Base-by-base conservation (phyloP, 2,329 filamentous ascomycete genomes). In the Paramyrothecium sp. region DNA sequence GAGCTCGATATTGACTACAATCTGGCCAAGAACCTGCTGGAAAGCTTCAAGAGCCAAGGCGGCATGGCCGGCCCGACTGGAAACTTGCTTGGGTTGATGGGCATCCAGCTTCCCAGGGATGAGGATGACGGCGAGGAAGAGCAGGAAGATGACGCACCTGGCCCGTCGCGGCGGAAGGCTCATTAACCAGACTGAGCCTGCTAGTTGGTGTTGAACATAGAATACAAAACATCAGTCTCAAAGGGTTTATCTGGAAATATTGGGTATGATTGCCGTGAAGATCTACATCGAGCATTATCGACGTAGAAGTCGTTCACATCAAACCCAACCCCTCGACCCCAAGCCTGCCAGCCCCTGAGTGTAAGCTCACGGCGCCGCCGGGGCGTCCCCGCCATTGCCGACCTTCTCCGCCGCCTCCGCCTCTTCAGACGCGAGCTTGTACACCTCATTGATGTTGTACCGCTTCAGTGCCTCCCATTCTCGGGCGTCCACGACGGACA, bases 11-110 rank as follows among this genome's bases (percentile, higher is more conserved):
- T 95, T 26, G 91, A 98, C 69, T 90, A 92, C 64, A 94, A 95
- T 60, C 79, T 99, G 22, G 92, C 91, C 19, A 92, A 90, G 71
- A 98, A 98, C 67, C 79, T 99, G 55, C 79, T 99, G 1, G 92
- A 97, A 71, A 94, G 91, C 65, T 93, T 99, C 74, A 96, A 96
- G 69, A 89, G 90, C 17, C 94, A 98, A 71, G 91, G 81, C 19
- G 95, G 95, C 13, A 85, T 89, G 78, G 81, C 91, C 33, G 95
- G 95, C 0, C 95, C 95, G 1, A 90, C 90, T 2, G 88, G 93
- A 1, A 98, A 97, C 69, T 78, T 99, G 59, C 81, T 99, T 67
- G 89, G 88, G 7, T 83, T 96, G 75, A 89, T 98, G 88, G 92
- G 92, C 1, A 79, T 97, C 62, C 82, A 85, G 46, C 78, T 97